Evolutionary conservation across 1,284 basidiomycete species (phyloP).

Genomic region (Ustilago loliicola): DNA sequence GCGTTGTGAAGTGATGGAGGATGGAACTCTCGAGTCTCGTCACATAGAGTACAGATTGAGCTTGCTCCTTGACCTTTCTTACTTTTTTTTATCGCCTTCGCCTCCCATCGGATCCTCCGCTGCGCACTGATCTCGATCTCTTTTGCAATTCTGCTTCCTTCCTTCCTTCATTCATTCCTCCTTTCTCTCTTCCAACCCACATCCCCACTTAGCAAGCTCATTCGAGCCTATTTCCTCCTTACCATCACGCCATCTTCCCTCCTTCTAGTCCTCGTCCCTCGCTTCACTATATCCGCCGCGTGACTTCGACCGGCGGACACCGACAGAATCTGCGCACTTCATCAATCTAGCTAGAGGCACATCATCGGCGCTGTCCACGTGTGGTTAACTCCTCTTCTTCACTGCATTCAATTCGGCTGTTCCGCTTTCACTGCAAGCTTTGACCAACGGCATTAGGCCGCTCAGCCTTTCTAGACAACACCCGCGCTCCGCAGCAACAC

Average conservation of each 20-base stretch:
- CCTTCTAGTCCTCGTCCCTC: no score
- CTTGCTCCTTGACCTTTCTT: background rate
- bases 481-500: background rate
- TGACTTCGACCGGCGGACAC: background rate
- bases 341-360: background rate
- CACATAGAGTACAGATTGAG: no score
- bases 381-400: background rate
- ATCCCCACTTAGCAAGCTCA: background rate
- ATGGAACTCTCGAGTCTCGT: no score
- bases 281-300: conserved; percentile 7
- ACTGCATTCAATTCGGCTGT: background rate
- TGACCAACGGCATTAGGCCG: background rate
- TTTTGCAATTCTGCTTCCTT: background rate
- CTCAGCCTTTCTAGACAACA: background rate
- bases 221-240: background rate
- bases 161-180: background rate
- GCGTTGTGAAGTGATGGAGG: no score
- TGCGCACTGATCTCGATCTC: background rate
- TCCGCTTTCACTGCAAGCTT: background rate
- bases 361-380: background rate
- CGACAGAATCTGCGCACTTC: conserved; percentile 7
- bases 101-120: background rate
- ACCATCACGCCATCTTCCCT: conserved; percentile 3
- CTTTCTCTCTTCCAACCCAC: background rate
- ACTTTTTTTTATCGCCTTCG: background rate